Evolutionary conservation across 106 monocot genomes (phyloP), one percentile per base, ranked within the genome.

Genomic region (Dioscorea dumetorum): DNA sequence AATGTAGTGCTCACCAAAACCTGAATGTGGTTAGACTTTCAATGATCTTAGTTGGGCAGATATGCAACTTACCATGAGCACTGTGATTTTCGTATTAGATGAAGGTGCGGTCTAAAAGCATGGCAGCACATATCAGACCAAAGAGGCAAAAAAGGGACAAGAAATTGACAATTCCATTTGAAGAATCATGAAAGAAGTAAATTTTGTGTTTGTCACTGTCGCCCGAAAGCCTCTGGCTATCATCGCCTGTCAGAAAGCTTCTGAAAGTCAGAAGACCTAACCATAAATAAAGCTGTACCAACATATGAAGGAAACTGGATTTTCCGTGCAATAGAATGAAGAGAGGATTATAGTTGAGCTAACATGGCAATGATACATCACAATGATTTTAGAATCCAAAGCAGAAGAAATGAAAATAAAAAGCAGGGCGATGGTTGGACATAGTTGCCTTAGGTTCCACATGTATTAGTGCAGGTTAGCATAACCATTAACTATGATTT

Each of bases 151-250:
- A 50, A 60, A 94, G 60, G 13, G 89, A 83, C 49, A 90, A 8
- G 28, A 81, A 54, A 76, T 94, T 79, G 49, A 71, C 35, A 24
- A 83, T 20, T 21, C 85, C 82, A 63, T 79, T 62, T 24, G 81
- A 67, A 72, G 79, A 71, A 12, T 85, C 69, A 3, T 73, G 41
- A 54, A 83, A 77, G 64, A 95, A 69, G 77, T 97, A 86, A 62
- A 91, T 87, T 57, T 85, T 87, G 74, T 99, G 97, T 33, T 72
- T 72, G 33, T 77, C 66, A 65, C 87, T 72, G 18, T 90, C 85
- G 41, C 97, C 97, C 80, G 79, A 54, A 99, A 99, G 34, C 97
- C 97, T 74, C 97, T 75, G 33, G 85, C 89, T 33, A 99, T 87
- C 97, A 99, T 99, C 24, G 92, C 97, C 97, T 99, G 84, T 51